These are phyloP conservation scores for Epichloe sibirici DNA, from an alignment of 2,329 filamentous ascomycete genomes.

Conservation along the genomic window DNA sequence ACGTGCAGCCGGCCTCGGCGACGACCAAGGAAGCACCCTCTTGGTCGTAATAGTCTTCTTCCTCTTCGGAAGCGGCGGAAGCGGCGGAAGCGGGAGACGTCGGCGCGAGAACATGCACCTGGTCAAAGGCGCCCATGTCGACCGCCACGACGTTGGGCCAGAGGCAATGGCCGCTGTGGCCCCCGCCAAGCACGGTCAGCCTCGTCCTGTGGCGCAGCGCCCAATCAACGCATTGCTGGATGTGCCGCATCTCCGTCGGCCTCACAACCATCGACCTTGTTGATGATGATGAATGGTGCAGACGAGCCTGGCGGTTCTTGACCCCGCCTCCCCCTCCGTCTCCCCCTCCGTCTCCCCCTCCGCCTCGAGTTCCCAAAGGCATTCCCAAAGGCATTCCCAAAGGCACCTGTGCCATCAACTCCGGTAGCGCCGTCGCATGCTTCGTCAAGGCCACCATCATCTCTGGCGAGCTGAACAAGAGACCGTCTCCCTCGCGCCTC, in stretches of 20 bases:
- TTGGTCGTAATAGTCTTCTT: no score
- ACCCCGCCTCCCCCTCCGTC: slow-evolving; percentile 15
- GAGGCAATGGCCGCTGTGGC: slow-evolving; percentile 49
- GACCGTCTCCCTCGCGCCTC: slow-evolving; percentile 18
- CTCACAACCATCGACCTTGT: slow-evolving; percentile 27
- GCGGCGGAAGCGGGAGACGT: no score
- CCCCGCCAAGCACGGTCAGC: slow-evolving; percentile 35
- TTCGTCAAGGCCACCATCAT: slow-evolving; percentile 39
- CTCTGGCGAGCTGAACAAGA: slow-evolving; percentile 37
- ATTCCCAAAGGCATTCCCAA: no score
- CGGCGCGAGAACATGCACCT: slow-evolving; percentile 29
- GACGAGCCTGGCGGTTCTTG: slow-evolving; percentile 40
- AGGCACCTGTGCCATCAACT: slow-evolving; percentile 32
- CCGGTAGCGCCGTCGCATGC: slow-evolving; percentile 18
- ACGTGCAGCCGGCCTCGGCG: slow-evolving; percentile 42
- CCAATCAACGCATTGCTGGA: slow-evolving; percentile 46
- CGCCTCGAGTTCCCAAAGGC: no score
- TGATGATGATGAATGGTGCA: no score
- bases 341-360: no score
- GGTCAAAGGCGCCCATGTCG: slow-evolving; percentile 45
- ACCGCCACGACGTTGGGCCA: slow-evolving; percentile 39
- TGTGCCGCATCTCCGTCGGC: slow-evolving; percentile 31
- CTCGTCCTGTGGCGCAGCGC: slow-evolving; percentile 26
- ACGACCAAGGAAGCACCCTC: no score
- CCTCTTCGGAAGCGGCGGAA: no score